Conservation (phyloP, 108 stramenopile species). For the Fragilaria radians region DNA sequence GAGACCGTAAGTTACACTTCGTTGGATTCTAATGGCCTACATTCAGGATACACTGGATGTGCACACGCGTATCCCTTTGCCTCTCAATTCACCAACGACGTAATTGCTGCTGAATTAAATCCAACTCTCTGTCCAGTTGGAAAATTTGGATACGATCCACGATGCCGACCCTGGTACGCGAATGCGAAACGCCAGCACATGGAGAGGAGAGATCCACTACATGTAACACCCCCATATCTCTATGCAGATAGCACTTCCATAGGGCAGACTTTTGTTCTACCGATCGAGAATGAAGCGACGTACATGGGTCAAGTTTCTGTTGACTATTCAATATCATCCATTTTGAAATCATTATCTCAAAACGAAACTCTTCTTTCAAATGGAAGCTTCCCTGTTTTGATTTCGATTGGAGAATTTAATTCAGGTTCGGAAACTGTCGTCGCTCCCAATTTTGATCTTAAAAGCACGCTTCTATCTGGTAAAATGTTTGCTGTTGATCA, state of each 20-base stretch:
- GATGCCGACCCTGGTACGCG: conserved; percentile 23
- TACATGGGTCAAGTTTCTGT: not conserved
- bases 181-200: conserved; percentile 8
- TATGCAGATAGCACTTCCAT: not conserved
- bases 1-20: not conserved
- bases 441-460: conserved; percentile 10
- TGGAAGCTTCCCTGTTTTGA: not conserved
- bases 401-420: not conserved
- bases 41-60: conserved; percentile 23
- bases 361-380: not conserved
- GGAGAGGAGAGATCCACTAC: too few species aligned
- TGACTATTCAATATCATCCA: not conserved
- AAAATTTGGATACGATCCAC: conserved; percentile 40
- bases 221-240: not conserved
- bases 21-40: conserved; percentile 34
- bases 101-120: conserved; percentile 15
- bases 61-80: not conserved
- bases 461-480: not conserved
- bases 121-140: conserved; percentile 42
- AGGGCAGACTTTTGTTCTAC: not conserved
- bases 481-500: conserved; percentile 12
- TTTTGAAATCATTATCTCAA: not conserved
- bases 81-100: conserved; percentile 10
- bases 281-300: not conserved
- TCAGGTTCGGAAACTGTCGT: conserved; percentile 6